phyloP scores from a whole-genome alignment of 1,284 basidiomycete species.

The Microbotryomycetes sp. region DNA sequence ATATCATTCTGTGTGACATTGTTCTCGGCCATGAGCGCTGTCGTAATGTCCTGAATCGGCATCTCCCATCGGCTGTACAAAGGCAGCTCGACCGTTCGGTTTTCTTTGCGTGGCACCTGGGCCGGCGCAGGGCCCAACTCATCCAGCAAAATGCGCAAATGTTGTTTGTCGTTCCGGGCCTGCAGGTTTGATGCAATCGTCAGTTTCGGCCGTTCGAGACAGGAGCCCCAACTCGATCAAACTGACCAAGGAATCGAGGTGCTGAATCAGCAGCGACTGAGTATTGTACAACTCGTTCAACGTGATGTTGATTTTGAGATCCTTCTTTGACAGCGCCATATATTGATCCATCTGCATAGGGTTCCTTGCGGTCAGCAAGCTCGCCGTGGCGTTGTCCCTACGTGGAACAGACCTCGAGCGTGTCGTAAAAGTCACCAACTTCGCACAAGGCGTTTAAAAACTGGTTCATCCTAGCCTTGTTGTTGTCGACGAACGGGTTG shows the following conservation, averaged over 20 bases:
- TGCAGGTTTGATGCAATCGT: slow-evolving; percentile 38
- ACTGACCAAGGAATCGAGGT: slow-evolving; percentile 85
- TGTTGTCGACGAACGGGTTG: slow-evolving; percentile 96
- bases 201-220: not conserved
- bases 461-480: slow-evolving; percentile 93
- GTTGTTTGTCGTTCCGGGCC: slow-evolving; percentile 96
- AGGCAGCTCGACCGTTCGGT: slow-evolving; percentile 82
- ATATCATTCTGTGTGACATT: slow-evolving; percentile 96
- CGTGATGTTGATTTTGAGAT: slow-evolving; percentile 96
- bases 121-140: slow-evolving; percentile 86
- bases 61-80: slow-evolving; percentile 99
- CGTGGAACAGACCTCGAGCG: slow-evolving; percentile 79
- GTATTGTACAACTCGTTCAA: slow-evolving; percentile 72
- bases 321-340: slow-evolving; percentile 98
- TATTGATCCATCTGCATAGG: slow-evolving; percentile 99
- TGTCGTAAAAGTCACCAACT: slow-evolving; percentile 98
- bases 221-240: too few relatives aligned
- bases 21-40: slow-evolving; percentile 81
- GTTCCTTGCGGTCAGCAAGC: too few relatives aligned
- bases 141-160: slow-evolving; percentile 89
- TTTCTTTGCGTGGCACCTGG: slow-evolving; percentile 96
- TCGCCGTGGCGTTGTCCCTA: too few relatives aligned
- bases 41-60: slow-evolving; percentile 93
- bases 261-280: slow-evolving; percentile 58
- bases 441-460: slow-evolving; percentile 96